These are phyloP conservation scores for Lactarius pseudohatsudake DNA, from an alignment of 768 basidiomycete species.

Conservation along the genomic window DNA sequence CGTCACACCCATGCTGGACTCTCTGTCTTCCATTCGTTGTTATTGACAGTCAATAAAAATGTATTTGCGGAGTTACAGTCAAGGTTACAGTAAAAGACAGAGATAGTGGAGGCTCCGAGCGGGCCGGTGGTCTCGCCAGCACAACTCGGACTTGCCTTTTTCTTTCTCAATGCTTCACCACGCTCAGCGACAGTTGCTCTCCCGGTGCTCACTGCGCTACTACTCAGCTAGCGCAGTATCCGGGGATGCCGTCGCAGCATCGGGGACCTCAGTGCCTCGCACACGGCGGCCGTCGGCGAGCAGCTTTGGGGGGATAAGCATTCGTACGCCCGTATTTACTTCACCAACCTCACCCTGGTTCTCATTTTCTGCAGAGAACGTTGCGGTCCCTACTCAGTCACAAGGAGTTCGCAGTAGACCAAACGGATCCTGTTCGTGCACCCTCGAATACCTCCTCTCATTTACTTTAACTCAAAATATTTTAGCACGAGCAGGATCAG, in stretches of 20 bases:
- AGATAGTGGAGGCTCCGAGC: background rate
- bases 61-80: background rate
- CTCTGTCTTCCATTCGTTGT: background rate
- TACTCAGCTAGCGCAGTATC: slow-evolving; percentile 3
- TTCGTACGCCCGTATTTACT: slow-evolving; percentile 12
- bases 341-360: background rate
- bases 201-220: slow-evolving; percentile 11
- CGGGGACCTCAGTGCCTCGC: background rate
- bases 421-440: background rate
- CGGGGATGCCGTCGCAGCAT: background rate
- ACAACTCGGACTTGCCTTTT: background rate
- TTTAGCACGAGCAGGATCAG: background rate
- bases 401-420: background rate
- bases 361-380: slow-evolving; percentile 20
- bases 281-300: slow-evolving; percentile 18
- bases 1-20: background rate
- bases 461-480: background rate
- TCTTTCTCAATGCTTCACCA: slow-evolving; percentile 15
- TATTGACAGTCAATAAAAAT: background rate
- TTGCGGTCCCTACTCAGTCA: background rate
- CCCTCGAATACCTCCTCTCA: background rate
- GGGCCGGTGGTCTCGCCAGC: background rate
- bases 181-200: slow-evolving; percentile 16
- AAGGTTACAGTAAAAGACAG: background rate
- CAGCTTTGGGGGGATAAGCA: slow-evolving; percentile 25